Evolutionary conservation across 805 yeast genomes (phyloP).

Genomic region (Ogataea nitratoaversa): DNA sequence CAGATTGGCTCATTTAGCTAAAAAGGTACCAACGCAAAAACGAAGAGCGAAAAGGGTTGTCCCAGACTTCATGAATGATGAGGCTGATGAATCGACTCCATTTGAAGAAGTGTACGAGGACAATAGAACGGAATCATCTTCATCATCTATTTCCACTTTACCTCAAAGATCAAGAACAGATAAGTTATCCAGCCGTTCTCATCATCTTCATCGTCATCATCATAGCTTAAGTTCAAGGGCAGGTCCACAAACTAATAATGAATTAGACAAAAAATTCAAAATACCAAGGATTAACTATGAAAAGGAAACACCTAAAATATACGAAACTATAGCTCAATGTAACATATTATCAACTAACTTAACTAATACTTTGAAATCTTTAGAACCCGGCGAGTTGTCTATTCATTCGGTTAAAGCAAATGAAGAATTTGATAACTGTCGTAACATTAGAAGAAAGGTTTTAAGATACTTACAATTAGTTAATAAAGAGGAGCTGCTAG

Average conservation of each 20-base stretch:
- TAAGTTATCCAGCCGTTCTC: neutral
- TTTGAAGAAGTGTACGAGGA: constrained; percentile 30
- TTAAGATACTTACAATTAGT: constrained; percentile 80
- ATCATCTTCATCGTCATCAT: neutral
- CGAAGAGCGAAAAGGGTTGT: constrained; percentile 12
- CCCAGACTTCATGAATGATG: constrained; percentile 48
- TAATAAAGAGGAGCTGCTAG: constrained; percentile 80
- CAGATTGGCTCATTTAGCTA: constrained; percentile 44
- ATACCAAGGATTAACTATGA: constrained; percentile 67
- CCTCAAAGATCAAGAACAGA: neutral
- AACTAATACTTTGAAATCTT: constrained; percentile 48
- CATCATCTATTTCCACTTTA: constrained; percentile 6
- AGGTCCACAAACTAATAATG: constrained; percentile 26
- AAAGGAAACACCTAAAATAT: constrained; percentile 71
- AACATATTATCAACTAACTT: constrained; percentile 70
- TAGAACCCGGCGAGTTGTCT: constrained; percentile 48
- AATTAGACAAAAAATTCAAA: constrained; percentile 45
- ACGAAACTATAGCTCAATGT: constrained; percentile 66
- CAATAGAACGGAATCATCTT: constrained; percentile 5
- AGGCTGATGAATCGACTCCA: constrained; percentile 40
- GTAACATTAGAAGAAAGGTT: constrained; percentile 70
- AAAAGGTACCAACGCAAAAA: constrained; percentile 24
- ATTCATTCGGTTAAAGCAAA: constrained; percentile 59
- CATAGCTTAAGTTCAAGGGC: neutral
- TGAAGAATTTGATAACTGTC: constrained; percentile 68